A percentile compares a stretch with the other conserved stretches of the same genome.
Evolutionary conservation across 2,329 filamentous ascomycete species (phyloP).

Genomic region (Cryphonectria parasitica): DNA sequence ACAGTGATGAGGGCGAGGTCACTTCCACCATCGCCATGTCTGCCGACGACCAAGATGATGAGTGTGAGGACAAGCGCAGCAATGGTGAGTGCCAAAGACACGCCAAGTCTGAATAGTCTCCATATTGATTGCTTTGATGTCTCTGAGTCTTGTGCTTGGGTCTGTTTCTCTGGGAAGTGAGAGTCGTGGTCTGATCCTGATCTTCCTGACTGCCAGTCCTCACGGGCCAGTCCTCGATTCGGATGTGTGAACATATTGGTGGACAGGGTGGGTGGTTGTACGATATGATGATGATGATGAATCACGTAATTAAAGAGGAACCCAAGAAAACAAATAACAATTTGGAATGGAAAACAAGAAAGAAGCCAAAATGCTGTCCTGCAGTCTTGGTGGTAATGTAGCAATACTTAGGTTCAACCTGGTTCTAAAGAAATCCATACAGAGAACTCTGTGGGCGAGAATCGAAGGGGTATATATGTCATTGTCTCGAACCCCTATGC

Average conservation of each 20-base stretch:
- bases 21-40: constrained; percentile 22
- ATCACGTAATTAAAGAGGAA: not conserved
- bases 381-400: not conserved
- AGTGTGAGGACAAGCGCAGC: constrained; percentile 25
- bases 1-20: constrained; percentile 27
- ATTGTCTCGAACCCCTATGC: not conserved
- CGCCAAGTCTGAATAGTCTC: constrained; percentile 23
- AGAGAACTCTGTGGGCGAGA: not conserved
- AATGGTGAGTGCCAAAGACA: constrained; percentile 19
- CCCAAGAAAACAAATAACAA: not conserved
- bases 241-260: constrained; percentile 13
- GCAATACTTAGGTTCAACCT: not conserved
- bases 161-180: constrained; percentile 1
- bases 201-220: constrained; percentile 11
- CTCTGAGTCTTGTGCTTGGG: not conserved
- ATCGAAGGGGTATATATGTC: constrained; percentile 6
- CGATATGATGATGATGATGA: not conserved
- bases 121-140: constrained; percentile 19
- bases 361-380: not conserved
- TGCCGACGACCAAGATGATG: constrained; percentile 23
- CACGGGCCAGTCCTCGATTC: not conserved
- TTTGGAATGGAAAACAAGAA: not conserved
- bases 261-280: not conserved
- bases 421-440: not conserved
- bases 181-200: constrained; percentile 9